A percentile compares a stretch with the other conserved stretches of the same genome.
These are phyloP conservation scores for Gardenia jasminoides DNA, from an alignment of 257 asterid genomes.

Conservation along the genomic window DNA sequence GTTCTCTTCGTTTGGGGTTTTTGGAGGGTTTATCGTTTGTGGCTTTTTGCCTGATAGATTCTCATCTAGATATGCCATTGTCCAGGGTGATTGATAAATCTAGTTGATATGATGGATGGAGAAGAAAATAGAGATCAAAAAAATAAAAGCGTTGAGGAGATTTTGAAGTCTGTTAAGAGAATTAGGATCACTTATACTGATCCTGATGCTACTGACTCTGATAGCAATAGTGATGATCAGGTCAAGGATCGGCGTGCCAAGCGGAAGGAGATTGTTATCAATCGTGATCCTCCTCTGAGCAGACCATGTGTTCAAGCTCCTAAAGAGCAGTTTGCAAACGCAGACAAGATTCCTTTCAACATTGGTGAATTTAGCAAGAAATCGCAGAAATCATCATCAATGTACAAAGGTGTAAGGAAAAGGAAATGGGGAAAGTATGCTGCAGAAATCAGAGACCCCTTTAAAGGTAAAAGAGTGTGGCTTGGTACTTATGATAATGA, in stretches of 20 bases:
- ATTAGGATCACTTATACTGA: constrained; percentile 28
- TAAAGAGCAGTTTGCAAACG: neutral
- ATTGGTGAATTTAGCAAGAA: constrained; percentile 8
- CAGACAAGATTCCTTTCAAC: neutral
- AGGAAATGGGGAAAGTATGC: constrained; percentile 43
- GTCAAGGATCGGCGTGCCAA: neutral
- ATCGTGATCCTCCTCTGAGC: constrained; percentile 1
- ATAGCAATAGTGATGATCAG: constrained; percentile 13
- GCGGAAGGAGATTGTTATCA: constrained; percentile 24
- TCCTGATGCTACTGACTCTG: constrained; percentile 45
- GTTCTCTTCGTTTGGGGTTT: neutral
- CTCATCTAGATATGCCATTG: neutral
- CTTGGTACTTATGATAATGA: constrained; percentile 36
- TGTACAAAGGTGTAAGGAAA: constrained; percentile 34
- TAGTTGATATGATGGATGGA: neutral
- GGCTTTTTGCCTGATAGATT: neutral
- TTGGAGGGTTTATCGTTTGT: neutral
- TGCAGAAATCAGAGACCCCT: constrained; percentile 39
- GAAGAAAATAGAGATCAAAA: neutral
- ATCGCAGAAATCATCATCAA: constrained; percentile 8
- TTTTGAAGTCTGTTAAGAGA: constrained; percentile 12
- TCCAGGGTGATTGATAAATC: neutral
- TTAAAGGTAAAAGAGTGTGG: constrained; percentile 29
- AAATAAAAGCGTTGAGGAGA: neutral
- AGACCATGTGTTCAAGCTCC: neutral